Base-by-base conservation (phyloP, 331 rosid species). In the Pyracantha coccinea region DNA sequence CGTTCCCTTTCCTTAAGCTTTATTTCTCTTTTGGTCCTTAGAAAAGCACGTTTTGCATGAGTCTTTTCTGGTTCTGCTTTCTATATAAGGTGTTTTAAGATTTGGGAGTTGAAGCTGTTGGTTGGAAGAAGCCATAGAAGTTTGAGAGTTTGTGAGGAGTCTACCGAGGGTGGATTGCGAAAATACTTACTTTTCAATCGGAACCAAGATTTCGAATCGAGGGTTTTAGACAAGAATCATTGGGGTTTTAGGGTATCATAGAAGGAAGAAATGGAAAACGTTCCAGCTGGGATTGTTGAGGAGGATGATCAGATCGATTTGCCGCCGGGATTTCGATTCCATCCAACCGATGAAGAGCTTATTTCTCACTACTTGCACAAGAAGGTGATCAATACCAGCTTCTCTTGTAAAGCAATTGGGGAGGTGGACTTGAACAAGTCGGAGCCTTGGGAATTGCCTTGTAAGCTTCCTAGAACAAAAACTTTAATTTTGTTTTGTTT, bases 371-470 rank as follows among this genome's bases (percentile, higher is more conserved):
- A 93, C 66, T 83, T 93, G 3, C 83, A 85, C 82, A 69, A 85
- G 70, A 93, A 87, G 72, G 97, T 93, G 4, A 82, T 81, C 57
- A 85, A 88, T 54, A 72, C 78, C 16, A 55, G 10, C 29, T 93
- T 93, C 80, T 71, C 77, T 20, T 89, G 93, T 3, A 85, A 80
- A 60, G 97, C 98, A 4, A 88, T 93, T 68, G 97, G 97, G 17
- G 93, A 90, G 16, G 96, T 89, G 12, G 97, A 93, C 87, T 85
- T 93, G 70, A 93, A 93, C 86, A 91, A 80, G 85, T 90, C 86
- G 7, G 98, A 93, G 79, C 98, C 98, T n/a, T 93, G 98, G 98
- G 93, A 89, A 20, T 89, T 93, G 66, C 98, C 97, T 33, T 69
- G 98, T 93, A 80, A 84, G 88, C 71, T 52, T 71, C 11, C 60